phyloP scores from a whole-genome alignment of 75 land plant species.

The Picea sitchensis region DNA sequence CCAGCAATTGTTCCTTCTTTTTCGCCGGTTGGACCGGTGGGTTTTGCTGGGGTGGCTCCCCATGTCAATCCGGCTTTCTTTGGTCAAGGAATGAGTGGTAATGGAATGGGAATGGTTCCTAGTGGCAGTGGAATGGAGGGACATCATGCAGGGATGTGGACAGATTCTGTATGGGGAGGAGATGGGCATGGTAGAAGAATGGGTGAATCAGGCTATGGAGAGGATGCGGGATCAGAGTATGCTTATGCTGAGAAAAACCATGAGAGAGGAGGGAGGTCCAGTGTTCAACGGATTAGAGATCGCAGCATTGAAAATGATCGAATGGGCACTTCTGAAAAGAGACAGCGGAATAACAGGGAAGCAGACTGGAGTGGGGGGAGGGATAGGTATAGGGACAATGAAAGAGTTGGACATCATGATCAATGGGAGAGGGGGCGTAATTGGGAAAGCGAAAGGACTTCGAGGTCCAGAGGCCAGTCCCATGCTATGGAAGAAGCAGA shows the following conservation, averaged over 20 bases:
- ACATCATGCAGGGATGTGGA: slow-evolving; percentile 61
- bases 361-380: not conserved
- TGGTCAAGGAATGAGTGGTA: slow-evolving; percentile 53
- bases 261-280: slow-evolving; percentile 2
- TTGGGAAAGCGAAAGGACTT: not conserved
- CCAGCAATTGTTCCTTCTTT: slow-evolving; percentile 71
- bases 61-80: slow-evolving; percentile 96
- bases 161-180: slow-evolving; percentile 38
- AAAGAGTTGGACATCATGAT: not conserved
- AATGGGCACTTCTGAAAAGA: not conserved
- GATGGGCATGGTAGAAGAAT: not conserved
- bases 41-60: slow-evolving; percentile 75
- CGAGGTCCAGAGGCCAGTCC: not conserved
- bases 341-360: slow-evolving; percentile 8
- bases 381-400: slow-evolving; percentile 8
- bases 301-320: not conserved
- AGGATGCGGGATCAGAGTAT: not conserved
- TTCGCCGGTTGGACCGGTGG: slow-evolving; percentile 66
- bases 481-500: slow-evolving; percentile 1
- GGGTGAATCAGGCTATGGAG: slow-evolving; percentile 1
- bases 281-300: not conserved
- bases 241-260: not conserved
- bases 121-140: slow-evolving; percentile 42
- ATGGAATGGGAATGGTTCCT: slow-evolving; percentile 85
- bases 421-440: slow-evolving; percentile 8